A percentile compares a stretch with the other conserved stretches of the same genome.
These are phyloP conservation scores for Irpex sp. DNA, from an alignment of 1,284 basidiomycete genomes.

Conservation along the genomic window DNA sequence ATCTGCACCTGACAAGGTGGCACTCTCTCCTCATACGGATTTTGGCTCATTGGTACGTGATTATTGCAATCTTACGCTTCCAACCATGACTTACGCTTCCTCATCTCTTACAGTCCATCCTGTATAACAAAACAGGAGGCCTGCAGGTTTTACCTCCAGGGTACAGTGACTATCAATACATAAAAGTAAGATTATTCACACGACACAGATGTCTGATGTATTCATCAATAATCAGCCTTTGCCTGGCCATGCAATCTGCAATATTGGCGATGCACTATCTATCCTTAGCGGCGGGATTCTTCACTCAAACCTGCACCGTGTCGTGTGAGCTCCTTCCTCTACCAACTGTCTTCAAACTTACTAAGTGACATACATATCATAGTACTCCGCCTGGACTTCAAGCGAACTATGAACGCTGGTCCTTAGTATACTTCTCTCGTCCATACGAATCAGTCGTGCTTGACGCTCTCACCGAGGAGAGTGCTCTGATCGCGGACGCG, in stretches of 20 bases:
- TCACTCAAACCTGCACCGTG: conserved; percentile 32
- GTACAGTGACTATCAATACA: conserved; percentile 59
- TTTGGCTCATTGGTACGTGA: conserved; percentile 33
- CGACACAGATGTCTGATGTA: conserved; percentile 28
- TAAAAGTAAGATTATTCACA: conserved; percentile 40
- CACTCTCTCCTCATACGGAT: conserved; percentile 34
- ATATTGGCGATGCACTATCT: conserved; percentile 32
- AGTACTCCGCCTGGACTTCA: conserved; percentile 29
- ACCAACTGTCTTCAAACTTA: conserved; percentile 15
- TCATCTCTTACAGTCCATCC: conserved; percentile 44
- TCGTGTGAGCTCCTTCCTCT: conserved; percentile 23
- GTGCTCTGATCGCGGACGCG: conserved; percentile 26
- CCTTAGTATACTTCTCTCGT: conserved; percentile 36
- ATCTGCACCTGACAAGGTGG: conserved; percentile 22
- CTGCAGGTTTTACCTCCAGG: conserved; percentile 66
- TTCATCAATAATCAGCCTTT: conserved; percentile 21
- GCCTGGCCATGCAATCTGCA: conserved; percentile 31
- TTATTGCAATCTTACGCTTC: conserved; percentile 24
- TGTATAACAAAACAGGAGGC: conserved; percentile 70
- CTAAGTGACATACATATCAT: neutral
- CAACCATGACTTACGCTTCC: neutral
- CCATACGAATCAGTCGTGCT: conserved; percentile 29
- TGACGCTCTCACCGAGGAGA: conserved; percentile 22
- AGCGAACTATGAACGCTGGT: conserved; percentile 30
- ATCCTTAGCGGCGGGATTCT: conserved; percentile 36